Evolutionary conservation across 2,329 filamentous ascomycete species (phyloP), one percentile per base, ranked within the genome.

Genomic region (Ophiognomonia clavigignenti-juglandacearum): DNA sequence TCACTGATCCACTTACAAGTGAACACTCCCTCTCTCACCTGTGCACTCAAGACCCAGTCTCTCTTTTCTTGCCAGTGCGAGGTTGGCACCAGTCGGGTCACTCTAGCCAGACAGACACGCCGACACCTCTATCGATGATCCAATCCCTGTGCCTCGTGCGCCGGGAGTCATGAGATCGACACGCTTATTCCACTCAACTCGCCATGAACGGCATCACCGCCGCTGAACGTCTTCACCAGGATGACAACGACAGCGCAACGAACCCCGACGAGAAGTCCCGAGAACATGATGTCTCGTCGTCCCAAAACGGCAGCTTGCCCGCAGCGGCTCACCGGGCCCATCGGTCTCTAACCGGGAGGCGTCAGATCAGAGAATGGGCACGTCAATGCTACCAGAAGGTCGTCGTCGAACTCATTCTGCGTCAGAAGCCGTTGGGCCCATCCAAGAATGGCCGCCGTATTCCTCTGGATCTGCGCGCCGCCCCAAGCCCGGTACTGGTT

Each of bases 401-500:
- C n/a, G 14, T 53, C 22, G 34, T 47, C 10, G 47, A 51, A 26
- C 18, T 47, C 16, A n/a, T 59, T 8, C 47, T 60, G 10, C 54
- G 57, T 34, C 53, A 52, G 34, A 56, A 47, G 19, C 39, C 49
- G 4, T 48, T 61, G 24, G 54, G 52, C 1, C 54, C 59, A 1
- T 61, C 59, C 19, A 51, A 52, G 18, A 52, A 62, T 34, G 59
- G 59, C 14, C 59, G 59, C n/a, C 54, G 54, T 22, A 52, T 62
- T 9, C 53, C 56, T 3, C 48, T 61, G 24, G 39, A 53, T 19
- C 46, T 47, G 27, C 23, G 18, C 11, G 14, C 34, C 6, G 42
- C 37, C 41, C 32, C 24, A 7, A 38, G 24, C 19, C 4, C 64
- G 32, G 63, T 69, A 16, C 62, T 80, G 20, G 56, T 73, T 45